Conservation (phyloP, 257 asterid genomes). For the Solanum pimpinellifolium region DNA sequence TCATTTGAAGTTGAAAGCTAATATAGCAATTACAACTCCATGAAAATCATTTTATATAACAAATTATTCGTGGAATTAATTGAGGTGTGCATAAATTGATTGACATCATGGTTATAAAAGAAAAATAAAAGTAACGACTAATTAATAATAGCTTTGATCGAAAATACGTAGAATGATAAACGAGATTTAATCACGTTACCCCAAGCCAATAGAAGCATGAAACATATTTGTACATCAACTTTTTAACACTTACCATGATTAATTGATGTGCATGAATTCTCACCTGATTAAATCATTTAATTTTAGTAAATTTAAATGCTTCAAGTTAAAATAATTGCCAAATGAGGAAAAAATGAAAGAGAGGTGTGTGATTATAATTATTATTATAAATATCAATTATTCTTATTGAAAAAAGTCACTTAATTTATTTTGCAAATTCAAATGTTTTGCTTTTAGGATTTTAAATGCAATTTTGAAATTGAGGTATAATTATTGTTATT, state of each 20-base stretch:
- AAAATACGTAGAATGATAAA: accelerated
- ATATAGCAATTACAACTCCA: neutral
- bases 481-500: neutral
- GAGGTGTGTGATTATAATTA: neutral
- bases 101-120: accelerated
- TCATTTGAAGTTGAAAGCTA: neutral
- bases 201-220: neutral
- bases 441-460: neutral
- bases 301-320: neutral
- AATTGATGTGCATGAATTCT: neutral
- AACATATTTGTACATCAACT: neutral
- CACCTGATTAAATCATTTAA: neutral
- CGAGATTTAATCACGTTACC: neutral
- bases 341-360: neutral
- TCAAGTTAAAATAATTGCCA: neutral
- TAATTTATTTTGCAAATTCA: neutral
- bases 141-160: neutral
- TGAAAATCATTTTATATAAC: neutral
- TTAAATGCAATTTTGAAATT: neutral
- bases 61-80: neutral
- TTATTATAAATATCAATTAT: neutral
- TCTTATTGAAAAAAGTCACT: neutral
- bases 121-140: neutral
- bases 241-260: neutral
- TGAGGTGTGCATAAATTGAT: neutral